These are phyloP conservation scores for Aquilaria malaccensis DNA, from an alignment of 345 rosid genomes.

Conservation along the genomic window DNA sequence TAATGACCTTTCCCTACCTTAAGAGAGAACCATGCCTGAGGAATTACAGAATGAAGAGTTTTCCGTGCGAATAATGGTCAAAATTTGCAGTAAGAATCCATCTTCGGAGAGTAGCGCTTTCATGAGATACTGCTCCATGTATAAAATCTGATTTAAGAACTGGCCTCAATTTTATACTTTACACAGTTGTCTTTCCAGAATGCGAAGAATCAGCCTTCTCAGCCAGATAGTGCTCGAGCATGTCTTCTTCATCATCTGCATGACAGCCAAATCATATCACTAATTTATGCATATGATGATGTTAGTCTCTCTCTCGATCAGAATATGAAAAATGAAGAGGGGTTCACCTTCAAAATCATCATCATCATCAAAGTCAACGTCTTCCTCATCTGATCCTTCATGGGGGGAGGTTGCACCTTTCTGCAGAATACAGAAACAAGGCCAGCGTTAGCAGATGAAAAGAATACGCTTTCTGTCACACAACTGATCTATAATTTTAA, in stretches of 20 bases:
- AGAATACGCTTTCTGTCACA: no score
- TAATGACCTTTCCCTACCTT: no score
- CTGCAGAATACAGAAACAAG: constrained; percentile 29
- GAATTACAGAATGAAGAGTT: no score
- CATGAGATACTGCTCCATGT: not conserved
- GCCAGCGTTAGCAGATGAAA: no score
- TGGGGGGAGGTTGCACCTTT: constrained; percentile 54
- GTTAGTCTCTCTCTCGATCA: not conserved
- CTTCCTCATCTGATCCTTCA: constrained; percentile 67
- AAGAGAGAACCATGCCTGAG: no score
- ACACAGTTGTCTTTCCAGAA: constrained; percentile 39
- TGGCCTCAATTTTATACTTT: not conserved
- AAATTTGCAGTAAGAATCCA: no score
- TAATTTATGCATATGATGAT: not conserved
- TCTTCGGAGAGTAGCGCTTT: not conserved
- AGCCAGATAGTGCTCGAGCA: constrained; percentile 91
- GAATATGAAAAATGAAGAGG: not conserved
- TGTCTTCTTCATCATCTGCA: constrained; percentile 88
- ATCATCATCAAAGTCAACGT: constrained; percentile 58
- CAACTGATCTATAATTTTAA: no score
- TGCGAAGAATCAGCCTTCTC: constrained; percentile 78
- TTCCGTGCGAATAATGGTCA: no score
- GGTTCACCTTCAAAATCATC: constrained; percentile 87
- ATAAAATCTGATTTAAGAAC: not conserved
- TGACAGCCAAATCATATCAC: not conserved